Conservation (phyloP, 495 filamentous ascomycete genomes). For the Penicillium macrosclerotiorum region DNA sequence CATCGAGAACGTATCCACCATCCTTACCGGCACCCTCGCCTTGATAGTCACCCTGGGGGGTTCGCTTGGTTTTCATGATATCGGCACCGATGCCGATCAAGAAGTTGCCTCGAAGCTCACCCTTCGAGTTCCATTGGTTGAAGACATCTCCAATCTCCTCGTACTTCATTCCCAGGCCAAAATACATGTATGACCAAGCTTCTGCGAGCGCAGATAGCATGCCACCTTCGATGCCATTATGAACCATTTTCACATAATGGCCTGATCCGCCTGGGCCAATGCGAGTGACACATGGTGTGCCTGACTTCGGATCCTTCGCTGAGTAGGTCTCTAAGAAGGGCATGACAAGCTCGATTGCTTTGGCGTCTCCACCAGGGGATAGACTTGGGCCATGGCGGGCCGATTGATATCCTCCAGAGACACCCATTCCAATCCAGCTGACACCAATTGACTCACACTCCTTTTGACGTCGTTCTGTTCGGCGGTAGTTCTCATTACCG, state of each 20-base stretch:
- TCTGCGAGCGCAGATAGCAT: constrained; percentile 63
- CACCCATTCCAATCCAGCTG: constrained; percentile 65
- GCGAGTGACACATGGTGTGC: constrained; percentile 59
- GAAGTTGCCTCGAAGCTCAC: constrained; percentile 59
- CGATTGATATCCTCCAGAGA: constrained; percentile 68
- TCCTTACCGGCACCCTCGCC: constrained; percentile 34
- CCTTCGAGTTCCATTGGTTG: constrained; percentile 56
- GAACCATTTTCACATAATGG: constrained; percentile 77
- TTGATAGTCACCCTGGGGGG: constrained; percentile 38
- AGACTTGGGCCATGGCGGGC: constrained; percentile 63
- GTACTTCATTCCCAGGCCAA: constrained; percentile 57
- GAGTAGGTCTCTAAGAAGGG: constrained; percentile 61
- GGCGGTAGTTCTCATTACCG: constrained; percentile 67
- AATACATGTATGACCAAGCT: constrained; percentile 63
- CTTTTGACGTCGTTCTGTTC: constrained; percentile 63
- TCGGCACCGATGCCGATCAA: constrained; percentile 63
- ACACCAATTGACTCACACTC: constrained; percentile 55
- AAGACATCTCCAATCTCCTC: constrained; percentile 77
- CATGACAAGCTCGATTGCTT: constrained; percentile 57
- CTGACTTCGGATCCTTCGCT: constrained; percentile 55
- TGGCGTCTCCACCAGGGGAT: constrained; percentile 61
- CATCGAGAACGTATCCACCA: constrained; percentile 54
- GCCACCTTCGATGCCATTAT: constrained; percentile 75
- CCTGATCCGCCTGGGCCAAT: constrained; percentile 63
- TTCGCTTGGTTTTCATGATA: constrained; percentile 51